Base-by-base conservation (phyloP, 1,284 basidiomycete species). In the Fomitopsis betulina region DNA sequence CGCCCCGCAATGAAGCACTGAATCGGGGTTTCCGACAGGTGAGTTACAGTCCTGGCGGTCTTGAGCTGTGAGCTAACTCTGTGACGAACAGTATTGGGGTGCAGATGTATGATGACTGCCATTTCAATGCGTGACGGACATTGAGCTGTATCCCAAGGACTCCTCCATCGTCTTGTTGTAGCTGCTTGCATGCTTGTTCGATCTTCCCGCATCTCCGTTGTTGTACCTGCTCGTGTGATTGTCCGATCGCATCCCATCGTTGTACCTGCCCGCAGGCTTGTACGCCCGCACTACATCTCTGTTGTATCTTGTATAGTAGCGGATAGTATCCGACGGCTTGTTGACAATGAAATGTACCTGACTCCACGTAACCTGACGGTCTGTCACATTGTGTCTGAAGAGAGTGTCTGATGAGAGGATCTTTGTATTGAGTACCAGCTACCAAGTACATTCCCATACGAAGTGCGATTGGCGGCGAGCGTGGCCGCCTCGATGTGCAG, bases 131-230 rank as follows among this genome's bases (percentile, higher is more conserved):
- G 33, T 37, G 33, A 51, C 49, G 49, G 49, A 51, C 49, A 51
- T 35, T 23, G 49, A 51, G 49, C 49, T 51, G 49, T 51, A 51
- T 51, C 49, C 45, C 49, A 51, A 51, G 49, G 32, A 51, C 49
- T 51, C 40, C 45, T 47, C 45, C 21, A 45, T 50, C 35, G 25
- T 32, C 47, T 51, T 51, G 49, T 51, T 51, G 33, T 37, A 51
- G 9, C 17, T 35, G 33, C 49, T 35, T 37, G 49, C n/a, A 8
- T 35, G 33, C 49, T 21, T 37, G 49, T 51, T 13, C 32, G 49
- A 51, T 51, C 15, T 51, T n/a, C 49, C 49, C n/a, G 21, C 33
- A 51, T 51, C 30, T 35, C n/a, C 32, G 35, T 51, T 51, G 49
- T 51, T 51, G 33, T 37, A 51, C n/a, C 3, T 23, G 33, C 49